A percentile compares a stretch with the other conserved stretches of the same genome.
Evolutionary conservation across 1,139 yeast species (phyloP).

Genomic region (Suhomyces bolitotheri): DNA sequence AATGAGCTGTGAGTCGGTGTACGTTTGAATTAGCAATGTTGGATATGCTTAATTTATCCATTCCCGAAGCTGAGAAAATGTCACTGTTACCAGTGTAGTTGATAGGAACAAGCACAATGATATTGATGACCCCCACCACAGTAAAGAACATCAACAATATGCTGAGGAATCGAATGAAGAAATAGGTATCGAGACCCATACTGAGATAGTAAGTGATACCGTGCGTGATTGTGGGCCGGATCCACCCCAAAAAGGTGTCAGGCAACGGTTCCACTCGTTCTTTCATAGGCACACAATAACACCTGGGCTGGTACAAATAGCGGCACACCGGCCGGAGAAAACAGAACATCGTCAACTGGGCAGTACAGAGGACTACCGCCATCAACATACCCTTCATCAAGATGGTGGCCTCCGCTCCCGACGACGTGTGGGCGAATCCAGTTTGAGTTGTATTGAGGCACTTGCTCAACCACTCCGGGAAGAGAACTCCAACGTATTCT

Average conservation of each 20-base stretch:
- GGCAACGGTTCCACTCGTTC: constrained; percentile 41
- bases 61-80: constrained; percentile 41
- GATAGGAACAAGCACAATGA: constrained; percentile 57
- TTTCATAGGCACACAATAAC: constrained; percentile 41
- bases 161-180: constrained; percentile 56
- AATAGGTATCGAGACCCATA: constrained; percentile 66
- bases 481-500: constrained; percentile 17
- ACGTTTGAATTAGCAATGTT: constrained; percentile 55
- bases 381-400: constrained; percentile 52
- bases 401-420: constrained; percentile 39
- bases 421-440: constrained; percentile 51
- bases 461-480: constrained; percentile 25
- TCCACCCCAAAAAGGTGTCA: constrained; percentile 50
- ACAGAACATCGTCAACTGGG: constrained; percentile 56
- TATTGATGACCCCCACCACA: constrained; percentile 50
- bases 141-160: constrained; percentile 50
- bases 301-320: constrained; percentile 58
- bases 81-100: constrained; percentile 48
- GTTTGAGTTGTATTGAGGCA: constrained; percentile 59
- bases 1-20: constrained; percentile 51
- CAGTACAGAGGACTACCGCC: constrained; percentile 50
- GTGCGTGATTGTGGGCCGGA: constrained; percentile 39
- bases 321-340: constrained; percentile 48
- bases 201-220: constrained; percentile 45
- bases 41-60: constrained; percentile 62